Evolutionary conservation across 306 rosid genomes (phyloP).

Genomic region (Trifolium fragiferum): DNA sequence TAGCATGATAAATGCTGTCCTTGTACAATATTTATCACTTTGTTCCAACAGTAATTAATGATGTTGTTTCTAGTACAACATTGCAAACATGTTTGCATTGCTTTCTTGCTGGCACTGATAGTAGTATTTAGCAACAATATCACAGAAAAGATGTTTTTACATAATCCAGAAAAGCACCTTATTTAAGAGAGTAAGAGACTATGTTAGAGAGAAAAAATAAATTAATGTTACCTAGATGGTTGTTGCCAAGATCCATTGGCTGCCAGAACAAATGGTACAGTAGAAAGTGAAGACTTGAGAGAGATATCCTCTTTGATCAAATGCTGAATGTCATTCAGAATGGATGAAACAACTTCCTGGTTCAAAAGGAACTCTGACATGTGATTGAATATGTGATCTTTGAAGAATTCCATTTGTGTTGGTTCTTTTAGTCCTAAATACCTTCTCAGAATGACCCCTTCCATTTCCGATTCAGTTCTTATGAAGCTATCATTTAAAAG

Average conservation of each 20-base stretch:
- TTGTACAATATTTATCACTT: slow-evolving; percentile 13
- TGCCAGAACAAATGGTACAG: slow-evolving; percentile 76
- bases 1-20: not conserved
- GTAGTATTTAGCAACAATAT: slow-evolving; percentile 11
- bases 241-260: slow-evolving; percentile 94
- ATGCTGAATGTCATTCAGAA: slow-evolving; percentile 73
- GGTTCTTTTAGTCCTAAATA: slow-evolving; percentile 79
- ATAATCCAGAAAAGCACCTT: slow-evolving; percentile 16
- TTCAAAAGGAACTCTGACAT: slow-evolving; percentile 71
- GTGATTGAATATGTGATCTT: slow-evolving; percentile 70
- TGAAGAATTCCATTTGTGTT: slow-evolving; percentile 78
- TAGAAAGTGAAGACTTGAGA: slow-evolving; percentile 64
- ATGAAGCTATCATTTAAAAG: slow-evolving; percentile 83
- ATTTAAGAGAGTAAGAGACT: not conserved
- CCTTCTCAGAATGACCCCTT: slow-evolving; percentile 70
- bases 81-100: slow-evolving; percentile 12
- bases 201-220: not conserved
- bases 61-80: slow-evolving; percentile 19
- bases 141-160: not conserved
- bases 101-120: slow-evolving; percentile 14
- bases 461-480: slow-evolving; percentile 81
- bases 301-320: slow-evolving; percentile 75
- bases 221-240: slow-evolving; percentile 70
- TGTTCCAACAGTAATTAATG: slow-evolving; percentile 19
- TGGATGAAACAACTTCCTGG: slow-evolving; percentile 64